Evolutionary conservation across 164 flowering plant genomes (phyloP).

Genomic region (Chimonanthus praecox): DNA sequence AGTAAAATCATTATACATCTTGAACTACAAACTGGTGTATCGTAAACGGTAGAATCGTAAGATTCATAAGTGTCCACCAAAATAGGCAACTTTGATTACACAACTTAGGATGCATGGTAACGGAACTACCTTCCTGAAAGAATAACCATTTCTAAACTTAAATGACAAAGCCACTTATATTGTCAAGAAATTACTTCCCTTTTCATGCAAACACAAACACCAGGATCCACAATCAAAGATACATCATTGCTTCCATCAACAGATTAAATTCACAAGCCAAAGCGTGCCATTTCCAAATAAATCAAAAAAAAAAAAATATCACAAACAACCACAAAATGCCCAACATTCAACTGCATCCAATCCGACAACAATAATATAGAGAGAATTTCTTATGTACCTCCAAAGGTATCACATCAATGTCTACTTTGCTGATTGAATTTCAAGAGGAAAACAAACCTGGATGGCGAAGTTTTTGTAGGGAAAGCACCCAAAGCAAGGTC

Average conservation of each 20-base stretch:
- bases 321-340: background rate
- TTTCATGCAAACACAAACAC: too few species aligned
- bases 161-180: background rate
- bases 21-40: too few species aligned
- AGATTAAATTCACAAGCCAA: background rate
- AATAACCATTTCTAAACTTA: background rate
- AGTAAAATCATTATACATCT: too few species aligned
- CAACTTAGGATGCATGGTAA: too few species aligned
- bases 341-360: background rate
- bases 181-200: background rate
- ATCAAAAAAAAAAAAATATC: background rate
- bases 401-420: too few species aligned
- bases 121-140: background rate
- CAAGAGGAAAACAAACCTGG: slow-evolving; percentile 31
- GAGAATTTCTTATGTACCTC: background rate
- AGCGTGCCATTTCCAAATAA: background rate
- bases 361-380: background rate
- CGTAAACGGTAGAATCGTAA: too few species aligned
- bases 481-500: slow-evolving; percentile 24
- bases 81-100: background rate
- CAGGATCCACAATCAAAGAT: background rate
- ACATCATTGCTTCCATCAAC: background rate
- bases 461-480: slow-evolving; percentile 33
- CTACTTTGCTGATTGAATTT: background rate
- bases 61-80: background rate